These are phyloP conservation scores for Filobasidium wieringae DNA, from an alignment of 768 basidiomycete species.

Conservation along the genomic window DNA sequence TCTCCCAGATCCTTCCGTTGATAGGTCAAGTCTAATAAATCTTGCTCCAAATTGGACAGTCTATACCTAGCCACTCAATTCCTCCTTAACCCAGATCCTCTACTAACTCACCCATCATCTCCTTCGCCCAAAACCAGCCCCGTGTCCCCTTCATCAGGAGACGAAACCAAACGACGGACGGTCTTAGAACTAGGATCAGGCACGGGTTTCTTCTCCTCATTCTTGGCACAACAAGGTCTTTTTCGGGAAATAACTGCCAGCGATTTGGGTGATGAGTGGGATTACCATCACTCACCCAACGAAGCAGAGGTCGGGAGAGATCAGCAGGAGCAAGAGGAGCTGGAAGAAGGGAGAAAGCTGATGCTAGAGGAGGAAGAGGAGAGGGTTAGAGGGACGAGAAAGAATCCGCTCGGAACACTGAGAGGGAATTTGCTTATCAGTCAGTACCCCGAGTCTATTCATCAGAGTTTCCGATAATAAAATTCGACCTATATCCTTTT, in stretches of 20 bases:
- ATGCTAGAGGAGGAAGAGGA: background rate
- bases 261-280: conserved; percentile 8
- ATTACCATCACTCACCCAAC: background rate
- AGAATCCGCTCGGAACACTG: background rate
- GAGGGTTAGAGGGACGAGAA: background rate
- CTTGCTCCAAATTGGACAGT: background rate
- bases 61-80: background rate
- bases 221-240: conserved; percentile 23
- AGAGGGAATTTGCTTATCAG: conserved; percentile 1
- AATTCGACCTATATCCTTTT: background rate
- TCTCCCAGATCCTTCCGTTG: too few relatives aligned
- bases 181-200: conserved; percentile 31
- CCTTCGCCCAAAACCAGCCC: background rate
- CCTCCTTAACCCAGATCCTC: background rate
- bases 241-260: conserved; percentile 1
- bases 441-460: background rate
- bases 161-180: background rate
- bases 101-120: background rate
- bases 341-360: background rate
- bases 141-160: background rate
- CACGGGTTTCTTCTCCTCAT: conserved; percentile 32
- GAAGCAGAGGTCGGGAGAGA: background rate
- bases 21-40: background rate
- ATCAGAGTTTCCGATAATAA: background rate
- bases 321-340: background rate